These are phyloP conservation scores for Colletotrichum viniferum DNA, from an alignment of 2,329 filamentous ascomycete genomes.

Conservation along the genomic window DNA sequence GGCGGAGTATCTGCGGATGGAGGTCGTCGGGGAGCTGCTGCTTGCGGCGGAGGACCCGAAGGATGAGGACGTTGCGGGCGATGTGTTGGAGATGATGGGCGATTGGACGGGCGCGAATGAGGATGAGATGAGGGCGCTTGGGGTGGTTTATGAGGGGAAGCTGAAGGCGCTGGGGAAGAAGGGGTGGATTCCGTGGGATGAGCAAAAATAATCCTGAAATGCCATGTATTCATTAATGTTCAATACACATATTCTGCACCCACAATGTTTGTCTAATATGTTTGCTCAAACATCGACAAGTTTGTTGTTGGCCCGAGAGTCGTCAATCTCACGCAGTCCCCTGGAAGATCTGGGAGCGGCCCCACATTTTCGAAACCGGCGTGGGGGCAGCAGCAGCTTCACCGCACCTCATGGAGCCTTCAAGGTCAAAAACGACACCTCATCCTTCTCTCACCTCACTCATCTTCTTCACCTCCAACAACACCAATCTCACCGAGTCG, in stretches of 20 bases:
- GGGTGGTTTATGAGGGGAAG: background rate
- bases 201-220: background rate
- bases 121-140: background rate
- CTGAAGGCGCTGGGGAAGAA: background rate
- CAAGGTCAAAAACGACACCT: background rate
- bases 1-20: background rate
- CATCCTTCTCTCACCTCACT: background rate
- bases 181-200: background rate
- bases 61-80: background rate
- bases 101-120: background rate
- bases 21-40: background rate
- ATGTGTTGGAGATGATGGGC: background rate
- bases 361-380: background rate
- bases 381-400: background rate
- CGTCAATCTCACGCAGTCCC: background rate
- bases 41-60: background rate
- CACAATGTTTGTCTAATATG: background rate
- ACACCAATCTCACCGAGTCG: fast-evolving
- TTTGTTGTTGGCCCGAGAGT: background rate
- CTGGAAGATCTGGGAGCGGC: background rate
- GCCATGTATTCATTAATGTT: background rate
- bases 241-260: background rate
- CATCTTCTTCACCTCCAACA: background rate
- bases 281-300: too few species aligned
- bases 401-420: background rate